Evolutionary conservation across 495 filamentous ascomycete genomes (phyloP).

Genomic region (Aspergillus coremiiformis): DNA sequence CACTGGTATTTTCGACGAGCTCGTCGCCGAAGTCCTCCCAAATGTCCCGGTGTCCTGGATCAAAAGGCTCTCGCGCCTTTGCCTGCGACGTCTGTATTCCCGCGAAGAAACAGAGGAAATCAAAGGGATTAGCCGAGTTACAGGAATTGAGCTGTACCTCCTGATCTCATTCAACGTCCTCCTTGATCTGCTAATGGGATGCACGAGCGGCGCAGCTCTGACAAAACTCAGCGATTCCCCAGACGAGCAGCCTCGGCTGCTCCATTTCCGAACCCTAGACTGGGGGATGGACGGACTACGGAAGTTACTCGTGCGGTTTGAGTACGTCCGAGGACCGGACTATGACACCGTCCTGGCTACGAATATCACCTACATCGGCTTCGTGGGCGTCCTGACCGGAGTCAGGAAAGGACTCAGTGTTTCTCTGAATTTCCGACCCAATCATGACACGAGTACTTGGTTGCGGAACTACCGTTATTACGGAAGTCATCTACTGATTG

Average conservation of each 20-base stretch:
- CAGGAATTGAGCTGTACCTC: slow-evolving; percentile 50
- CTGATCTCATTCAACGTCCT: slow-evolving; percentile 55
- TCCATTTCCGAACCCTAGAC: slow-evolving; percentile 62
- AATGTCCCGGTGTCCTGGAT: slow-evolving; percentile 21
- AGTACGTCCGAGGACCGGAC: slow-evolving; percentile 39
- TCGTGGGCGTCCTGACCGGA: slow-evolving; percentile 55
- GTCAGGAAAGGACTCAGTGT: slow-evolving; percentile 49
- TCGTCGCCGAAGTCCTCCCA: slow-evolving; percentile 22
- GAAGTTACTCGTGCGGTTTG: slow-evolving; percentile 49
- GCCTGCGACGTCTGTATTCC: slow-evolving; percentile 43
- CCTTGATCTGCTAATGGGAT: slow-evolving; percentile 59
- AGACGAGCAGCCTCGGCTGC: slow-evolving; percentile 29
- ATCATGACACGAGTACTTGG: slow-evolving; percentile 36
- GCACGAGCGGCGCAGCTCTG: slow-evolving; percentile 51
- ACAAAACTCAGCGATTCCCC: slow-evolving; percentile 1
- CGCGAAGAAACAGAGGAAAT: slow-evolving; percentile 56
- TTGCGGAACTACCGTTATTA: slow-evolving; percentile 34
- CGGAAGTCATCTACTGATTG: slow-evolving; percentile 45
- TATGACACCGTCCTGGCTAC: slow-evolving; percentile 44
- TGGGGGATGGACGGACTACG: slow-evolving; percentile 59
- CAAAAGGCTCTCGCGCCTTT: slow-evolving; percentile 32
- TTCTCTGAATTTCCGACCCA: slow-evolving; percentile 58
- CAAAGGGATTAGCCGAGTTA: slow-evolving; percentile 45
- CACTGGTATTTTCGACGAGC: slow-evolving; percentile 42
- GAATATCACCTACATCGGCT: slow-evolving; percentile 56